Base-by-base conservation (phyloP, 495 filamentous ascomycete species). In the Pseudevernia furfuracea region DNA sequence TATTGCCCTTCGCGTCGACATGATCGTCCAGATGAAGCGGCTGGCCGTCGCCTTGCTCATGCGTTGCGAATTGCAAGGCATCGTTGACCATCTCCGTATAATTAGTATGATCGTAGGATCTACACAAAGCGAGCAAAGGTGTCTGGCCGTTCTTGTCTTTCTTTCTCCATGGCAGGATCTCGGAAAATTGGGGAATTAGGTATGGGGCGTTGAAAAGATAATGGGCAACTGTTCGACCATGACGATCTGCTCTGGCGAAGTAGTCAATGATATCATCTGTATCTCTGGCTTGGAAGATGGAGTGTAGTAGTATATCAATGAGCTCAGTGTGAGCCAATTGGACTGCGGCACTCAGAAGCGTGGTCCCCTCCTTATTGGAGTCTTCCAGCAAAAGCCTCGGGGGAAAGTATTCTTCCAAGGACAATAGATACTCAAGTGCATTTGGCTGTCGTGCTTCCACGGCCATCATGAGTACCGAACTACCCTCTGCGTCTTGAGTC, bases 121-220 rank as follows among this genome's bases (percentile, higher is more conserved):
- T 84, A 73, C 91, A 96, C 7, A 97, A 78, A 12, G 95, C 95
- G 71, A 97, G 97, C 17, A 99, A 76, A 10, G 95, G 95, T 8
- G 95, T 99, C 73, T 97, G 93, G 0, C 94, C 95, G 74, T 96
- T 96, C 69, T 89, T 96, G 73, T 99, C 95, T 67, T 88, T 91
- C 69, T 90, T 82, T 58, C 84, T 82, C 95, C 95, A 99, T 12
- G 93, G 90, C 56, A 97, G 75, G 69, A 92, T 72, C 32, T 80
- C 79, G 19, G 90, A 91, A 53, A 97, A 83, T 53, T 82, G 79
- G 34, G 77, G 76, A 70, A 97, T 90, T 39, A 97, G 78, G 30
- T 84, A 81, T 5, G 93, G 94, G 6, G 89, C 86, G 72, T 93
- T 90, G 77, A 97, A 99, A n/a, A 99, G 78, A 71, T 97, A 99